Percentiles rank a stretch among this genome's conserved stretches.
Conservation (phyloP, 768 basidiomycete species). For the Boletus insuetus region DNA sequence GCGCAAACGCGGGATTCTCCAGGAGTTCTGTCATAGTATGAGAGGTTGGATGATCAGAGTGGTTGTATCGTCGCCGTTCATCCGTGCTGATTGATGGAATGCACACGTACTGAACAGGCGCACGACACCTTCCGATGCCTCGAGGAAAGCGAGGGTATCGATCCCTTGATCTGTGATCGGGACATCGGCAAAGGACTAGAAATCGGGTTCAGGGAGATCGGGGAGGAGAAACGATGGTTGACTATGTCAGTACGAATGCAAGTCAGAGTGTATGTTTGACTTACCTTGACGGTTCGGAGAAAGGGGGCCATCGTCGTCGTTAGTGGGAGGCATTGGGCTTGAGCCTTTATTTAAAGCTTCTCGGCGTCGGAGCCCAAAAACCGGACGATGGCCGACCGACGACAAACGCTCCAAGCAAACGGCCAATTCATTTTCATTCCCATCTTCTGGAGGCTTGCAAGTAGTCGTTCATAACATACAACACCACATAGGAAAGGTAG, state of each 20-base stretch:
- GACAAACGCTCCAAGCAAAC: too few species aligned
- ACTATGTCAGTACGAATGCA: background rate
- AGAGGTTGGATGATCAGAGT: background rate
- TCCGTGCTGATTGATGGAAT: background rate
- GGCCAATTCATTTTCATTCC: too few species aligned
- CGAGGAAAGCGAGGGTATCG: constrained; percentile 83
- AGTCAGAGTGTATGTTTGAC: constrained; percentile 2
- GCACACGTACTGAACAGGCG: constrained; percentile 76
- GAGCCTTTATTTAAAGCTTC: too few species aligned
- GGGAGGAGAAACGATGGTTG: background rate
- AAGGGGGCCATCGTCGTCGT: constrained; percentile 64
- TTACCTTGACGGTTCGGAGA: constrained; percentile 65
- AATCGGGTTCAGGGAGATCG: background rate
- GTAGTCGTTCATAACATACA: too few species aligned
- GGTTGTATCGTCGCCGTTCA: background rate
- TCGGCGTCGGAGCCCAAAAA: too few species aligned
- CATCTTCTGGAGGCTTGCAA: too few species aligned
- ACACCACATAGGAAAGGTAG: too few species aligned
- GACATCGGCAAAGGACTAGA: constrained; percentile 91
- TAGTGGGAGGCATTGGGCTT: too few species aligned
- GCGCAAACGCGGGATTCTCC: constrained; percentile 56
- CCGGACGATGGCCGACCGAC: too few species aligned
- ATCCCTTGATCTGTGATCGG: constrained; percentile 82
- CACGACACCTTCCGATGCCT: constrained; percentile 85
- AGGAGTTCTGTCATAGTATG: constrained; percentile 19